Base-by-base conservation (phyloP, 345 rosid genomes). In the Jatropha curcas region DNA sequence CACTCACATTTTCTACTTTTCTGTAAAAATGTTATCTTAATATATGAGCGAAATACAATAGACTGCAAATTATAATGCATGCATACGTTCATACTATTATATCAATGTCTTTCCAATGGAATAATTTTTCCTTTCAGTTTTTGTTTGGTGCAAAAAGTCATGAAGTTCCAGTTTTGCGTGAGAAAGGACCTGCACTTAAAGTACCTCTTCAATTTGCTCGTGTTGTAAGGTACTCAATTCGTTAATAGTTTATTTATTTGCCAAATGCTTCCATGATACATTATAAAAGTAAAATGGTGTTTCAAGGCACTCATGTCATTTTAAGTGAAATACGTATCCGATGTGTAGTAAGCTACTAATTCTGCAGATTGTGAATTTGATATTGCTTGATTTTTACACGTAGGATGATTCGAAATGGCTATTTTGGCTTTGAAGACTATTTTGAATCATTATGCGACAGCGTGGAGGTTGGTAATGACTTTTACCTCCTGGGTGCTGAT, bases 201-300 rank as follows among this genome's bases (percentile, higher is more conserved):
- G 84, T 79, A 55, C 84, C 87, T 72, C 84, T 74, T 65, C 91
- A 87, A 45, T 80, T 83, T 75, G 82, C 82, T 56, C 82, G 86
- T 51, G 86, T 83, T 46, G 82, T 83, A 48, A 83, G 86, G 86
- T 80, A 76, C 13, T 52, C 55, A n/a, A 68, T 55, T 39, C 24
- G 30, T 2, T 62, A 12, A 12, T 62, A 12, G 13, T 62, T 41
- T 7, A 39, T n/a, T n/a, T n/a, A 62, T 16, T 24, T 60, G 64
- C 24, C 16, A 22, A 60, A 60, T 31, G 10, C 9, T 31, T 60
- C 20, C 41, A 60, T 25, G 37, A 7, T 39, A 3, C 11, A 39
- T n/a, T n/a, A n/a, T n/a, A n/a, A n/a, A n/a, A n/a, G 11, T 39
- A 6, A 39, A 39, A 39, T 9, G 1, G 9, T 39, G 45, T 39